Conservation (phyloP, 2,329 filamentous ascomycete species). For the Blastomyces silverae region DNA sequence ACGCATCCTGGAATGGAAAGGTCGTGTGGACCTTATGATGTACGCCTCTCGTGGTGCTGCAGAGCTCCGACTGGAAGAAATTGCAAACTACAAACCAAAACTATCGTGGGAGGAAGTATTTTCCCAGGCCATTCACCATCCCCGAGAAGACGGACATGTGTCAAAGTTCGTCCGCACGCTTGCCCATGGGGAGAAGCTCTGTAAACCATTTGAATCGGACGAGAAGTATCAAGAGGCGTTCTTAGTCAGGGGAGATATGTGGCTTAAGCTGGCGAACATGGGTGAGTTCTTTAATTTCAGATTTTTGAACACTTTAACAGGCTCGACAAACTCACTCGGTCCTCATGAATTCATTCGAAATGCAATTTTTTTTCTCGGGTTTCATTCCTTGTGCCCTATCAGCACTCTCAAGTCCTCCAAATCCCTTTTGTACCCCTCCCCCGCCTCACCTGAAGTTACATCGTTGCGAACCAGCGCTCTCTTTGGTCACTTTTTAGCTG, state of each 20-base stretch:
- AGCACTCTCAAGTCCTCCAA: neutral
- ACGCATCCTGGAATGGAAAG: constrained; percentile 75
- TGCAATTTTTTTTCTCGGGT: neutral
- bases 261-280: constrained; percentile 43
- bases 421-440: neutral
- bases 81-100: constrained; percentile 54
- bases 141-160: constrained; percentile 70
- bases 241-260: constrained; percentile 39
- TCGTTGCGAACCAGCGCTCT: neutral
- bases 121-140: constrained; percentile 40
- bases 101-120: constrained; percentile 43
- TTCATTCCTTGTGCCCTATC: neutral
- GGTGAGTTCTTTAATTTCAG: constrained; percentile 26
- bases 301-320: neutral
- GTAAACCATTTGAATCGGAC: constrained; percentile 32
- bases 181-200: constrained; percentile 54
- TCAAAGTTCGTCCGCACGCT: constrained; percentile 68
- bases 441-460: constrained; percentile 5
- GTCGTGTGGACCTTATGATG: constrained; percentile 63
- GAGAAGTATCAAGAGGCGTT: constrained; percentile 31
- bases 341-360: neutral
- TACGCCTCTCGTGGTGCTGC: constrained; percentile 65
- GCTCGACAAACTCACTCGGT: neutral
- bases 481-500: neutral
- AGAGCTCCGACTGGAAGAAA: constrained; percentile 51